phyloP scores from a whole-genome alignment of 1,284 basidiomycete genomes.

The Clitocybe nebularis region DNA sequence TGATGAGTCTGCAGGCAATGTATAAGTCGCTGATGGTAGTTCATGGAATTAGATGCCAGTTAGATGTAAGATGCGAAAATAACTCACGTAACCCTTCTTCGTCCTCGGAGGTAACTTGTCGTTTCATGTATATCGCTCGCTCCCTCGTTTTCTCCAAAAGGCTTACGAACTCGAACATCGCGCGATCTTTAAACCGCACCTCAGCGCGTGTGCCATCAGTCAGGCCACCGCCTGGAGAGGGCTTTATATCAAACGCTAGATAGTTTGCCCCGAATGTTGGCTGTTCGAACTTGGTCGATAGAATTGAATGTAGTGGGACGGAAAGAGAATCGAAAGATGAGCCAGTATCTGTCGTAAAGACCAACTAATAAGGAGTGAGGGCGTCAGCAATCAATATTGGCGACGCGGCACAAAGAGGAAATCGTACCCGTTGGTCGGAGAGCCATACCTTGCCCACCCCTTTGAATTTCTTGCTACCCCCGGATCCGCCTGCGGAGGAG shows the following conservation, averaged over 20 bases:
- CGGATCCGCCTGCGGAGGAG: constrained; percentile 45
- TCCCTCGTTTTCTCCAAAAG: constrained; percentile 72
- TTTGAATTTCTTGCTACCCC: constrained; percentile 54
- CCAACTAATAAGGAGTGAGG: constrained; percentile 42
- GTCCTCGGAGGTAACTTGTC: constrained; percentile 54
- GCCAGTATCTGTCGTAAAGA: constrained; percentile 48
- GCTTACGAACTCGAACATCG: constrained; percentile 70
- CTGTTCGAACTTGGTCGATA: constrained; percentile 70
- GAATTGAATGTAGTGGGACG: constrained; percentile 60
- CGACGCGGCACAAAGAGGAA: constrained; percentile 3
- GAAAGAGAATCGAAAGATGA: constrained; percentile 40
- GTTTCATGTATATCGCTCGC: constrained; percentile 67
- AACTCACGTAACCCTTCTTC: constrained; percentile 67
- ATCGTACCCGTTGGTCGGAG: constrained; percentile 70
- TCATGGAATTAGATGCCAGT: constrained; percentile 2
- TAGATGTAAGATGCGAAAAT: constrained; percentile 5
- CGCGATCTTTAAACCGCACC: constrained; percentile 61
- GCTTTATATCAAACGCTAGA: constrained; percentile 60
- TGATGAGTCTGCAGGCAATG: constrained; percentile 42
- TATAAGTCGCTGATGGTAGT: constrained; percentile 46
- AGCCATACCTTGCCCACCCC: constrained; percentile 55
- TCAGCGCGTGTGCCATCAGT: constrained; percentile 60
- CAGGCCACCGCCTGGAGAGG: constrained; percentile 61
- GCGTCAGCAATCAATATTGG: constrained; percentile 8
- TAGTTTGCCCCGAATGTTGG: constrained; percentile 70